Evolutionary conservation across 148 eudicot species (phyloP).

Genomic region (Vaccinium corymbosum): DNA sequence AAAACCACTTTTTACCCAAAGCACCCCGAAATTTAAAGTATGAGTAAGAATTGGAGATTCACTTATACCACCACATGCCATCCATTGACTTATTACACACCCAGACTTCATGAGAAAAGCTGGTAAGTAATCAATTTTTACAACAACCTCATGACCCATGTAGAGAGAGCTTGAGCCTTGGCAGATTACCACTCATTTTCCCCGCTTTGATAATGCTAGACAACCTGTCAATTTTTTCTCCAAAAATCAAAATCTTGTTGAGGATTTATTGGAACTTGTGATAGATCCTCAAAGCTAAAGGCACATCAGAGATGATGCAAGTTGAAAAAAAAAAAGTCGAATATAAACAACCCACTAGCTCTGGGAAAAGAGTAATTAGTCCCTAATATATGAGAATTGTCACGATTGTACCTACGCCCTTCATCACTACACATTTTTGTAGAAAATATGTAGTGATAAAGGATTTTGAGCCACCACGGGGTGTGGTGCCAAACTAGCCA

Average conservation of each 20-base stretch:
- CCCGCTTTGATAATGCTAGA: background rate
- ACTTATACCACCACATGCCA: background rate
- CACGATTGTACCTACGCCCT: no score
- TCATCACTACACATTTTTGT: no score
- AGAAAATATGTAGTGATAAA: no score
- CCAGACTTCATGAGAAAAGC: background rate
- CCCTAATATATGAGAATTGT: no score
- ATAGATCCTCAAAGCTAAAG: background rate
- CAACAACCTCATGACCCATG: background rate
- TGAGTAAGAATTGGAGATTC: no score
- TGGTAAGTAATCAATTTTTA: constrained; percentile 11
- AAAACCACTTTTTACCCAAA: no score
- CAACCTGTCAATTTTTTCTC: constrained; percentile 7
- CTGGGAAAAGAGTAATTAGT: background rate
- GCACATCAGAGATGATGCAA: background rate
- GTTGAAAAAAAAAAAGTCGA: background rate
- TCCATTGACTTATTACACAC: background rate
- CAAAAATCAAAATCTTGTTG: background rate
- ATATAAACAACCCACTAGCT: background rate
- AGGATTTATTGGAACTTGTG: constrained; percentile 1
- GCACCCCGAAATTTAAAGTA: no score
- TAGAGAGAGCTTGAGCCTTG: background rate
- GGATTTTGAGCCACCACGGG: no score
- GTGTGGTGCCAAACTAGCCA: no score
- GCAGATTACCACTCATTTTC: constrained; percentile 1